Evolutionary conservation across 139 green algal species (phyloP).

Genomic region (Haematococcus lacustris): DNA sequence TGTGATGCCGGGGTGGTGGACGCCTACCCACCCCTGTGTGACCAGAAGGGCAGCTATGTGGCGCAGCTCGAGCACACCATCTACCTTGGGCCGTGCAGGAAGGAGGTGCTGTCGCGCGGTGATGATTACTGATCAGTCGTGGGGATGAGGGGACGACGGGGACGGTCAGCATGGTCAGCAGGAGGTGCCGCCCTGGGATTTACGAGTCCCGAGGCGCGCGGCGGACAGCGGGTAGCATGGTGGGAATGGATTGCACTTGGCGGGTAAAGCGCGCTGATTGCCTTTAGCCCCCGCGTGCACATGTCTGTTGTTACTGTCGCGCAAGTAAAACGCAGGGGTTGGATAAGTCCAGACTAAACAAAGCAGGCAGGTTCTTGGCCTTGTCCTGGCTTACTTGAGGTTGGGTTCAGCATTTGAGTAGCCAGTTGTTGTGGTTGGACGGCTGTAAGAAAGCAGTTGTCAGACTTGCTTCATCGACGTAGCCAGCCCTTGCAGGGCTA

Average conservation of each 20-base stretch:
- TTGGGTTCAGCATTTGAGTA: too few species aligned
- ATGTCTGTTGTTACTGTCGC: too few species aligned
- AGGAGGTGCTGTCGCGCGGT: constrained; percentile 92
- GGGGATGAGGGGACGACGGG: background rate
- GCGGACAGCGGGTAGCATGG: background rate
- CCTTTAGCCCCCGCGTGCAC: too few species aligned
- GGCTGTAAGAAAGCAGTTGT: too few species aligned
- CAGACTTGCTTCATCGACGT: too few species aligned
- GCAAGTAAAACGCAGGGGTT: too few species aligned
- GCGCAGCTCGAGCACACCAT: constrained; percentile 98
- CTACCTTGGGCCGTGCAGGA: constrained; percentile 86
- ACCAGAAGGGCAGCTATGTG: constrained; percentile 87
- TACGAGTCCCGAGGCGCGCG: background rate
- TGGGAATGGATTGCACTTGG: background rate
- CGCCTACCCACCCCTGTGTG: constrained; percentile 91
- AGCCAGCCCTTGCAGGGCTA: too few species aligned
- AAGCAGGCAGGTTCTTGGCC: too few species aligned
- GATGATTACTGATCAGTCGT: constrained; percentile 76
- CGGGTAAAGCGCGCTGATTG: too few species aligned
- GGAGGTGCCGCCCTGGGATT: background rate
- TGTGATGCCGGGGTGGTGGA: constrained; percentile 89
- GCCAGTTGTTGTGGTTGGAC: too few species aligned
- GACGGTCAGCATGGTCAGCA: background rate
- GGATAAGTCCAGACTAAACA: too few species aligned
- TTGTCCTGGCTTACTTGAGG: too few species aligned